Conservation (phyloP, 305 asterid species). For the Caryopteris hybrid region DNA sequence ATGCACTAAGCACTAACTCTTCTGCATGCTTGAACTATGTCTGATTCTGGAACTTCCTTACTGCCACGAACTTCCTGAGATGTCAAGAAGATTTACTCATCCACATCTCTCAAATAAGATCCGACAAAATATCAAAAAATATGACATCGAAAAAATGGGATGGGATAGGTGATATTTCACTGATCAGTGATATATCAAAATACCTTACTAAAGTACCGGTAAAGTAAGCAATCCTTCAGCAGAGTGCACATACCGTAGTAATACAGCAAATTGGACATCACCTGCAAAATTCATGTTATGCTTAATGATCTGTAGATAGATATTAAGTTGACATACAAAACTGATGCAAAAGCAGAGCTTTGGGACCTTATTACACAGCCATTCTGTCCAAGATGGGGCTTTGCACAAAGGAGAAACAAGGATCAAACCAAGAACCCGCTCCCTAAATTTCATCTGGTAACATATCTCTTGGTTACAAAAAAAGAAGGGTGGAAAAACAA, state of each 20-base stretch:
- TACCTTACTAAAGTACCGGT: slow-evolving; percentile 88
- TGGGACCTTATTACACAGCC: slow-evolving; percentile 79
- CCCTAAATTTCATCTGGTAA: slow-evolving; percentile 68
- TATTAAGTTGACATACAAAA: not conserved
- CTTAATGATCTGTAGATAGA: not conserved
- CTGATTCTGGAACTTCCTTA: slow-evolving; percentile 64
- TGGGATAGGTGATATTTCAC: no score
- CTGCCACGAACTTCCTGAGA: slow-evolving; percentile 78
- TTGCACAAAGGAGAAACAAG: slow-evolving; percentile 84
- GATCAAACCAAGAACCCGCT: slow-evolving; percentile 79
- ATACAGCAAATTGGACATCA: slow-evolving; percentile 77
- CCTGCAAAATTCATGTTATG: slow-evolving; percentile 47
- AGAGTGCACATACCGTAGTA: slow-evolving; percentile 73
- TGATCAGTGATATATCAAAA: no score
- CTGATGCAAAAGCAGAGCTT: slow-evolving; percentile 1
- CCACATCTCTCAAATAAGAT: no score
- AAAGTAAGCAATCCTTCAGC: slow-evolving; percentile 67
- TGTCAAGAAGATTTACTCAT: no score
- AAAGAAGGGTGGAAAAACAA: slow-evolving; percentile 4
- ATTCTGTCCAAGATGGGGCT: slow-evolving; percentile 89
- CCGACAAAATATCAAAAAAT: no score
- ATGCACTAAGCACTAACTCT: slow-evolving; percentile 58
- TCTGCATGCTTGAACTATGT: slow-evolving; percentile 87
- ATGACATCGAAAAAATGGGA: no score
- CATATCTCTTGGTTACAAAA: slow-evolving; percentile 18